A percentile compares a stretch with the other conserved stretches of the same genome.
These are phyloP conservation scores for Stagonosporopsis chrysanthemi DNA, from an alignment of 2,329 filamentous ascomycete genomes.

Conservation along the genomic window DNA sequence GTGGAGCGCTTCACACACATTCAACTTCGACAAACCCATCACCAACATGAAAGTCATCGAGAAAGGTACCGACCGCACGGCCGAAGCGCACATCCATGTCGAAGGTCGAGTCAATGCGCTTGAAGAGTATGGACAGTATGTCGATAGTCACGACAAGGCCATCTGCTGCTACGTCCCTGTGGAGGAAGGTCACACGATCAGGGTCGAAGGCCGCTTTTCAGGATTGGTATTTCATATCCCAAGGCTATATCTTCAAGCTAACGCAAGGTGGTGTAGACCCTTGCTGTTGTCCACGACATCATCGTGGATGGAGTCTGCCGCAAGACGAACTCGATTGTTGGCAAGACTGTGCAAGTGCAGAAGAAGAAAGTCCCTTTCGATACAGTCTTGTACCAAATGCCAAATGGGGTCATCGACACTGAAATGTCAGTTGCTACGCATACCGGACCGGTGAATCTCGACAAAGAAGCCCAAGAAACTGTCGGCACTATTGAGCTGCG, in stretches of 20 bases:
- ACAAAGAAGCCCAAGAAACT: constrained; percentile 22
- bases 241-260: neutral
- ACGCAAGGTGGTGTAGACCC: constrained; percentile 22
- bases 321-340: constrained; percentile 16
- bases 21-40: neutral
- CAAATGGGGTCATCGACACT: constrained; percentile 75
- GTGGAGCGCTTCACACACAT: neutral
- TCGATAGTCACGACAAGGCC: constrained; percentile 31
- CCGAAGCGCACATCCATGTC: constrained; percentile 39
- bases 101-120: constrained; percentile 33
- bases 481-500: constrained; percentile 46
- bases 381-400: constrained; percentile 27
- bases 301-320: constrained; percentile 49
- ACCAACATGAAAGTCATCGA: constrained; percentile 50
- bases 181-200: constrained; percentile 39
- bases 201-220: constrained; percentile 39
- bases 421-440: constrained; percentile 91
- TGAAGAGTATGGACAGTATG: constrained; percentile 46
- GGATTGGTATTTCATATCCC: constrained; percentile 40
- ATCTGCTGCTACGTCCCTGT: constrained; percentile 51
- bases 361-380: constrained; percentile 33
- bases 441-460: constrained; percentile 49
- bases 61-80: constrained; percentile 43
- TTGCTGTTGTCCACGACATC: constrained; percentile 44
- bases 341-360: constrained; percentile 22